Evolutionary conservation across 176 grass and related monocot species (phyloP).

Genomic region (Oryza glumipatula): DNA sequence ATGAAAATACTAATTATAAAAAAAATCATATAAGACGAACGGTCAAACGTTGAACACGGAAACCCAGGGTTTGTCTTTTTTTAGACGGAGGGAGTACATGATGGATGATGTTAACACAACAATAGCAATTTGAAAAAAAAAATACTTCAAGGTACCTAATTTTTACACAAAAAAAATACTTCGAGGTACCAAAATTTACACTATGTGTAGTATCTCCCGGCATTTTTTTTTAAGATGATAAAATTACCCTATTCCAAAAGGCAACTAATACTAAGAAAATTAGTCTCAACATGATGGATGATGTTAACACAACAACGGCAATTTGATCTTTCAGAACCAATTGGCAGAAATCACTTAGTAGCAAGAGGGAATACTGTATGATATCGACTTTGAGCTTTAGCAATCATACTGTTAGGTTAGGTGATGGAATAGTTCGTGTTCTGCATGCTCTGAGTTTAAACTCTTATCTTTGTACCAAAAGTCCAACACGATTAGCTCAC

Average conservation of each 20-base stretch:
- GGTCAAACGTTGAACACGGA: too few species aligned
- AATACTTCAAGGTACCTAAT: too few species aligned
- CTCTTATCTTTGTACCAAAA: neutral
- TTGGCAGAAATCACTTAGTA: neutral
- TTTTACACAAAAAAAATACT: too few species aligned
- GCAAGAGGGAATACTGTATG: neutral
- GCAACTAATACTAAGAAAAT: neutral
- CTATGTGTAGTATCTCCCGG: too few species aligned
- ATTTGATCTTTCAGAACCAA: neutral
- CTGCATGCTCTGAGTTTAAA: neutral
- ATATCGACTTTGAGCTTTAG: constrained; percentile 1
- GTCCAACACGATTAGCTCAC: neutral
- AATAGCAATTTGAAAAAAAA: too few species aligned
- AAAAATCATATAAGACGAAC: too few species aligned
- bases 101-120: too few species aligned
- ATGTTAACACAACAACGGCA: neutral
- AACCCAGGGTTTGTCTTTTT: too few species aligned
- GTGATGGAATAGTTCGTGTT: neutral
- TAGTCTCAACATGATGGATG: neutral
- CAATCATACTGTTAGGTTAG: constrained; percentile 16
- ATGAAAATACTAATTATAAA: too few species aligned
- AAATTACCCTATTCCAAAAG: neutral
- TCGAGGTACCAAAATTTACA: too few species aligned
- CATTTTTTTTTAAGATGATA: too few species aligned
- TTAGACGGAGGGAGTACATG: too few species aligned